phyloP scores from a whole-genome alignment of 1,284 basidiomycete genomes.

The Sutorius eximius region DNA sequence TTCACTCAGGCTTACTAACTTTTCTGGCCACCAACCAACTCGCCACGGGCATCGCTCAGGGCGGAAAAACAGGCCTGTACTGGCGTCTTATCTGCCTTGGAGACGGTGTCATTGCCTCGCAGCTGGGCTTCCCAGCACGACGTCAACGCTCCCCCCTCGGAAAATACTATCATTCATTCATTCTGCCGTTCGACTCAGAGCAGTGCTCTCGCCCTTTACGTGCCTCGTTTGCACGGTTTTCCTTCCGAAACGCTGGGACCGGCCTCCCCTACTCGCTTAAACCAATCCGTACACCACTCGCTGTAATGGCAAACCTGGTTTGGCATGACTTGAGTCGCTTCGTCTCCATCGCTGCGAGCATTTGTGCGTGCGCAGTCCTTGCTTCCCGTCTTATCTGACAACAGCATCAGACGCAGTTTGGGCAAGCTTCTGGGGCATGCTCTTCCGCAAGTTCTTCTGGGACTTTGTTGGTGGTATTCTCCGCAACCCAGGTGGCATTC shows the following conservation, averaged over 20 bases:
- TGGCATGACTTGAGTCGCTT: slow-evolving; percentile 81
- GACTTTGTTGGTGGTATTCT: slow-evolving; percentile 74
- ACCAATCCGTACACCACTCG: slow-evolving; percentile 4
- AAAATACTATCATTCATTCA: too few species aligned
- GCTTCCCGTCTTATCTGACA: slow-evolving; percentile 7
- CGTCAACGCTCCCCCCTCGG: not conserved
- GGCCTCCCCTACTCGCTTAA: slow-evolving; percentile 8
- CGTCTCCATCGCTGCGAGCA: slow-evolving; percentile 67
- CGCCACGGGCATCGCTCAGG: not conserved
- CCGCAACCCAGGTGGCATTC: slow-evolving; percentile 73
- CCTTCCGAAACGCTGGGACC: slow-evolving; percentile 5
- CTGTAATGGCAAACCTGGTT: slow-evolving; percentile 75
- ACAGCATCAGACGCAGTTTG: slow-evolving; percentile 65
- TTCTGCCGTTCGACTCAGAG: not conserved
- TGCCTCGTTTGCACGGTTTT: not conserved
- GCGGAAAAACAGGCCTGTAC: not conserved
- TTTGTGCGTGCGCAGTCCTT: slow-evolving; percentile 57
- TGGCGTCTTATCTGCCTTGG: not conserved
- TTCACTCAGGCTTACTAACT: not conserved
- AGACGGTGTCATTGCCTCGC: slow-evolving; percentile 2
- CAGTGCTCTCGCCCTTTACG: not conserved
- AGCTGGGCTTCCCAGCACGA: not conserved
- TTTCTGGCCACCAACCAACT: too few species aligned
- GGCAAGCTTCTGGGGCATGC: slow-evolving; percentile 74
- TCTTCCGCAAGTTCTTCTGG: slow-evolving; percentile 91